phyloP scores from a whole-genome alignment of 108 stramenopile genomes.

The Fistulifera pelliculosa region DNA sequence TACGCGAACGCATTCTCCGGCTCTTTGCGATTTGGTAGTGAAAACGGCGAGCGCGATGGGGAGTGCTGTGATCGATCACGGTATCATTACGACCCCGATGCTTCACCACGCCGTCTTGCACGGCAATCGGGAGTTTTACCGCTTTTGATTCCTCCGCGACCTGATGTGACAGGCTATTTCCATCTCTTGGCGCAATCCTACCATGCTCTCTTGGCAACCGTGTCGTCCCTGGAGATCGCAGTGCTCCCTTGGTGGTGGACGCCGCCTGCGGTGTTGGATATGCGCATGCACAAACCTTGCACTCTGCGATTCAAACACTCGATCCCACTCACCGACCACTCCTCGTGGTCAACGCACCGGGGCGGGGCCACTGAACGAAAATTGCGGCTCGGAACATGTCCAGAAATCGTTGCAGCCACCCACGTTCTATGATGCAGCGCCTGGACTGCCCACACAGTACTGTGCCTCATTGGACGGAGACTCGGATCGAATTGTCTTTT shows the following conservation, averaged over 20 bases:
- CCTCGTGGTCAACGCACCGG: conserved; percentile 45
- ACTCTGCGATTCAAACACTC: neutral
- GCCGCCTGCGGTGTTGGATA: conserved; percentile 93
- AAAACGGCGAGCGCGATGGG: conserved; percentile 55
- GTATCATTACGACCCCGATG: conserved; percentile 88
- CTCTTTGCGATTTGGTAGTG: conserved; percentile 41
- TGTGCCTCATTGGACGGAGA: conserved; percentile 94
- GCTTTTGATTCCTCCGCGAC: conserved; percentile 34
- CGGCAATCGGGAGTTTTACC: conserved; percentile 53
- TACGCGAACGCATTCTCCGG: conserved; percentile 75
- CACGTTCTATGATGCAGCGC: conserved; percentile 24
- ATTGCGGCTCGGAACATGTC: conserved; percentile 92
- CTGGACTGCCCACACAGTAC: conserved; percentile 15
- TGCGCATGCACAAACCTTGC: conserved; percentile 6
- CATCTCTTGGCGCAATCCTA: conserved; percentile 68
- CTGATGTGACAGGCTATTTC: conserved; percentile 73
- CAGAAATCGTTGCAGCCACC: conserved; percentile 81
- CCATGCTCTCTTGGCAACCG: conserved; percentile 34
- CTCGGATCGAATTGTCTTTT: conserved; percentile 97
- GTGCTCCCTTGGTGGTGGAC: conserved; percentile 58
- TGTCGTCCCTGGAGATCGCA: neutral
- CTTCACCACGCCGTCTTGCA: conserved; percentile 88
- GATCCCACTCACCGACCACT: conserved; percentile 19
- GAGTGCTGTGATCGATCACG: conserved; percentile 55
- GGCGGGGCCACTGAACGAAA: conserved; percentile 76